phyloP scores from a whole-genome alignment of 768 basidiomycete genomes.

The Xerocomellus intermedius region DNA sequence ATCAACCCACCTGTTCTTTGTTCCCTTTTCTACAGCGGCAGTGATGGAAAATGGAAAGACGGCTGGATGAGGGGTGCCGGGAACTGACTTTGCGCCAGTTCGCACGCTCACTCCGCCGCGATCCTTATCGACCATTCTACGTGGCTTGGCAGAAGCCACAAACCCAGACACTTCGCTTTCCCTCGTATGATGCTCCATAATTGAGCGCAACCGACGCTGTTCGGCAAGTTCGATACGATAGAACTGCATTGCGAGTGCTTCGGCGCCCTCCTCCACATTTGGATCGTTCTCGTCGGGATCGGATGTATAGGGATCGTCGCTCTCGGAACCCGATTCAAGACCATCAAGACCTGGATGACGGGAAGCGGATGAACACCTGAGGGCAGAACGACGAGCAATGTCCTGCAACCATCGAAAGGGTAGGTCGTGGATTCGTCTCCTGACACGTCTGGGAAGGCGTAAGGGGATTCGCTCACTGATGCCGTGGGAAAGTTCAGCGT shows the following conservation, averaged over 20 bases:
- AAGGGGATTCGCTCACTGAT: slow-evolving; percentile 84
- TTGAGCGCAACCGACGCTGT: slow-evolving; percentile 81
- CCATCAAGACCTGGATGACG: slow-evolving; percentile 16
- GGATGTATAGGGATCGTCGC: slow-evolving; percentile 32
- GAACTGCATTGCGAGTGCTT: slow-evolving; percentile 88
- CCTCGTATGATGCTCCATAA: slow-evolving; percentile 87
- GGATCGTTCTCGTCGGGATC: slow-evolving; percentile 37
- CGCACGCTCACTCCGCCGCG: not conserved
- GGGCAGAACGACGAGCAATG: slow-evolving; percentile 56
- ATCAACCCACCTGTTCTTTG: slow-evolving; percentile 78
- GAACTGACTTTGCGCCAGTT: slow-evolving; percentile 15
- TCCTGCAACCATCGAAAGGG: slow-evolving; percentile 79
- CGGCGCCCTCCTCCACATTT: slow-evolving; percentile 64
- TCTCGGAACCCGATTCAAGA: slow-evolving; percentile 33
- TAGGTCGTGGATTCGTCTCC: slow-evolving; percentile 64
- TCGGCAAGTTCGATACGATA: slow-evolving; percentile 91
- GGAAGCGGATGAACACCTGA: slow-evolving; percentile 12
- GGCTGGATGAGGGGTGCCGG: slow-evolving; percentile 16
- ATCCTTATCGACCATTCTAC: slow-evolving; percentile 1
- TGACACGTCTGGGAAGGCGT: slow-evolving; percentile 46
- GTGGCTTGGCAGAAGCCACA: slow-evolving; percentile 4
- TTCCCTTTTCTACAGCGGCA: slow-evolving; percentile 91
- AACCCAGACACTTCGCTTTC: slow-evolving; percentile 41
- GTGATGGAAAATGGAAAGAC: slow-evolving; percentile 89
- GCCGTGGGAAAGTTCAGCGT: slow-evolving; percentile 72